Evolutionary conservation across 2,329 filamentous ascomycete species (phyloP), one percentile per base, ranked within the genome.

Genomic region (Graphilbum ipis-grandicollis): DNA sequence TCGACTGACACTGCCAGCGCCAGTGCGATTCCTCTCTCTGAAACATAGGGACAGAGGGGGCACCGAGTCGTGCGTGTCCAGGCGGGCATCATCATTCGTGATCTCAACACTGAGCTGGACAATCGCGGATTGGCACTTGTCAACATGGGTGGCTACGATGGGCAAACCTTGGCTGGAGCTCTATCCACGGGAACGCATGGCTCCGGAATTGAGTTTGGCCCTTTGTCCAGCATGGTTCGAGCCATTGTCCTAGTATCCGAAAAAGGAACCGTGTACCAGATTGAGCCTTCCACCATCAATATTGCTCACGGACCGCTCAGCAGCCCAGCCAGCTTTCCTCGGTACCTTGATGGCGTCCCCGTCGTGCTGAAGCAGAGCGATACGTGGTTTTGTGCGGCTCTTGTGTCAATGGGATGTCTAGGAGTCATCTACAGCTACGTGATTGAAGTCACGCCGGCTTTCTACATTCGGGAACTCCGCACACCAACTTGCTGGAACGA

Each of bases 71-170:
- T 46, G 10, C 44, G 44, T 3, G 43, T 45, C 4, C 46, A 49
- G 19, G 42, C 42, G 19, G 48, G 48, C 21, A 43, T 50, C 34
- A 47, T 40, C 7, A 41, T 50, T 25, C 38, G 35, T 10, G 44
- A 46, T 15, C 46, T 50, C 41, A 50, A 50, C 29, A 25, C 21
- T 7, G 41, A 46, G 38, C 43, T 50, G 2, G 47, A 50, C 29
- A 39, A 40, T n/a, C 41, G 42, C 6, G 44, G 43, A 6, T 39
- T 49, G 9, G 47, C 45, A 0, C 40, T 50, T 2, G 15, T 41
- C 32, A 49, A 49, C 22, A 48, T 48, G 48, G 47, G 47, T 13
- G 47, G 41, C 4, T 50, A 45, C 32, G 48, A 50, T 19, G 48
- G 47, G 0, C 48, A 50, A 32, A 48, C 47, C 0, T 37, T 50